These are phyloP conservation scores for Trichosporon faecale DNA, from an alignment of 1,284 basidiomycete species.

Conservation along the genomic window DNA sequence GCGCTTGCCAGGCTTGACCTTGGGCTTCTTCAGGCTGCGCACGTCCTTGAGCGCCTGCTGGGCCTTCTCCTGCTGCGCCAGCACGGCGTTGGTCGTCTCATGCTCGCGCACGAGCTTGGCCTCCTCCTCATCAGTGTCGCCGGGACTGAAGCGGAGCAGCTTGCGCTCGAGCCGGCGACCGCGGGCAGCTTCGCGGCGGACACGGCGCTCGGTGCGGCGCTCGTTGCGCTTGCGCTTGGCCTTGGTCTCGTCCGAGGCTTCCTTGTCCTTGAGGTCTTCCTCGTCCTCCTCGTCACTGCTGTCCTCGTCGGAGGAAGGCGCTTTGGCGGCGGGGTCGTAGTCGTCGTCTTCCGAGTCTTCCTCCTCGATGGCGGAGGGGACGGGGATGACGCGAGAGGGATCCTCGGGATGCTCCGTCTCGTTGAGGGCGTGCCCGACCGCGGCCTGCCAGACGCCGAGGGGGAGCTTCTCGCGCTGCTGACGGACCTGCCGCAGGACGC, in stretches of 20 bases:
- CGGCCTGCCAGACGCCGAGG: neutral
- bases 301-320: neutral
- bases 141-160: neutral
- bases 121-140: neutral
- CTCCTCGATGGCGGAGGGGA: neutral
- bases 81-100: neutral
- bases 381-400: neutral
- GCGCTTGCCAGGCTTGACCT: neutral
- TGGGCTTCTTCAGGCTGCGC: neutral
- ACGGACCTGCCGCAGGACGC: neutral
- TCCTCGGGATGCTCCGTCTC: neutral
- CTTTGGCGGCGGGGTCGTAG: neutral
- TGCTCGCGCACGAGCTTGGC: neutral
- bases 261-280: neutral
- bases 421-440: neutral
- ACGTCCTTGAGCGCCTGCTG: neutral
- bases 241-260: neutral
- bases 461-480: neutral
- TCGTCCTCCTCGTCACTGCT: neutral
- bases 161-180: neutral
- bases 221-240: neutral
- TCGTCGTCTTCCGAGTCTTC: neutral
- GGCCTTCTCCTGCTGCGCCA: neutral
- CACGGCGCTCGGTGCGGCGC: neutral
- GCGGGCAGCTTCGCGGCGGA: neutral